These are phyloP conservation scores for Elymus sibiricus DNA, from an alignment of 176 grass and related monocot species.

Conservation along the genomic window DNA sequence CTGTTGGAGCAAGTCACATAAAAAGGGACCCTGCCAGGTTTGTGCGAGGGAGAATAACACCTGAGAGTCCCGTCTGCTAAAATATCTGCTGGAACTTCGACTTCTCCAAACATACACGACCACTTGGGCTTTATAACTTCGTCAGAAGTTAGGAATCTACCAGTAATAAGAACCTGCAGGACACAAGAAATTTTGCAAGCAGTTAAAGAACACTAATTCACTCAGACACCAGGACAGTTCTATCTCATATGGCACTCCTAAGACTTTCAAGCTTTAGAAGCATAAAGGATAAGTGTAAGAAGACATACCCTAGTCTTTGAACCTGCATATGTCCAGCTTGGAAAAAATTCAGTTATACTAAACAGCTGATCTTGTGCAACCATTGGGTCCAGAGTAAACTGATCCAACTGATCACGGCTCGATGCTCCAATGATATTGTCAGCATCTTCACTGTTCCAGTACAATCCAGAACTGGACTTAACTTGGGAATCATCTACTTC, in stretches of 20 bases:
- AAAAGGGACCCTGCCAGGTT: slow-evolving; percentile 80
- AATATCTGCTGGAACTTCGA: slow-evolving; percentile 76
- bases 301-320: slow-evolving; percentile 64
- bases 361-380: slow-evolving; percentile 87
- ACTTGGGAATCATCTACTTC: slow-evolving; percentile 67
- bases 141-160: slow-evolving; percentile 62
- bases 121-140: slow-evolving; percentile 53
- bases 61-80: slow-evolving; percentile 47
- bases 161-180: slow-evolving; percentile 65
- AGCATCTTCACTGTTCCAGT: slow-evolving; percentile 72
- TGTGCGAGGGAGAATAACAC: slow-evolving; percentile 63
- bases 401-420: slow-evolving; percentile 65
- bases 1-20: slow-evolving; percentile 89
- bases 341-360: slow-evolving; percentile 74
- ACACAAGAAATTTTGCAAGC: slow-evolving; percentile 31
- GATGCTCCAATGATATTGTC: slow-evolving; percentile 65
- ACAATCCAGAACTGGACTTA: slow-evolving; percentile 61
- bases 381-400: slow-evolving; percentile 54
- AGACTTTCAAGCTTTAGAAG: slow-evolving; percentile 1
- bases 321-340: slow-evolving; percentile 69
- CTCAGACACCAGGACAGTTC: neutral
- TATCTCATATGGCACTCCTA: slow-evolving; percentile 3
- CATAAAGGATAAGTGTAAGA: neutral
- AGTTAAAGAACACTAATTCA: slow-evolving; percentile 25
- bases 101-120: slow-evolving; percentile 99